These are phyloP conservation scores for Pleurotus sapidus DNA, from an alignment of 768 basidiomycete genomes.

Conservation along the genomic window DNA sequence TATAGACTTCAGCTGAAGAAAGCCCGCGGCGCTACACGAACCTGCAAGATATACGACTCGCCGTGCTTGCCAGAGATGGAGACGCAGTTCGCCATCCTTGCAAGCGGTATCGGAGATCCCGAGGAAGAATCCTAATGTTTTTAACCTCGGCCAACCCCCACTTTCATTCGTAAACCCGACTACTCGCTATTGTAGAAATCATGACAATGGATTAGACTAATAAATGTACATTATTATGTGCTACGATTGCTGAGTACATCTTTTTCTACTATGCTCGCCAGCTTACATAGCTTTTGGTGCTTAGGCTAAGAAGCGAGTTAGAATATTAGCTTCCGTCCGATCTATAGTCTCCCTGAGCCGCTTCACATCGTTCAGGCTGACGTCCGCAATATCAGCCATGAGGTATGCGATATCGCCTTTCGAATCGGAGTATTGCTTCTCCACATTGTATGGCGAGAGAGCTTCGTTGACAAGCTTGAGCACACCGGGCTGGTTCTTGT, in stretches of 20 bases:
- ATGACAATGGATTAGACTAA: too few relatives aligned
- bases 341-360: constrained; percentile 76
- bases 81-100: constrained; percentile 90
- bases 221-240: neutral
- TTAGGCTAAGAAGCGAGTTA: constrained; percentile 81
- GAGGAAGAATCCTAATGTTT: constrained; percentile 71
- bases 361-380: constrained; percentile 77
- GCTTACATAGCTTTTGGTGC: constrained; percentile 6
- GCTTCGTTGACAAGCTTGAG: constrained; percentile 94
- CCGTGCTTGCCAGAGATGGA: constrained; percentile 97
- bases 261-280: neutral
- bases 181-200: too few relatives aligned
- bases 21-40: constrained; percentile 84
- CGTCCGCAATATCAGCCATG: constrained; percentile 94
- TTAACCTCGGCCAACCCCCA: neutral
- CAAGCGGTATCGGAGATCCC: constrained; percentile 91
- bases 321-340: constrained; percentile 80
- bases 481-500: constrained; percentile 94
- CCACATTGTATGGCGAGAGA: constrained; percentile 93
- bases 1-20: constrained; percentile 87
- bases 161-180: neutral
- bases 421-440: constrained; percentile 99
- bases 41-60: constrained; percentile 97
- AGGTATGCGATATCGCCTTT: constrained; percentile 92
- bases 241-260: constrained; percentile 15